These are phyloP conservation scores for Pseudisothecium myosuroides DNA, from an alignment of 225 moss, liverwort and hornwort genomes.

Conservation along the genomic window DNA sequence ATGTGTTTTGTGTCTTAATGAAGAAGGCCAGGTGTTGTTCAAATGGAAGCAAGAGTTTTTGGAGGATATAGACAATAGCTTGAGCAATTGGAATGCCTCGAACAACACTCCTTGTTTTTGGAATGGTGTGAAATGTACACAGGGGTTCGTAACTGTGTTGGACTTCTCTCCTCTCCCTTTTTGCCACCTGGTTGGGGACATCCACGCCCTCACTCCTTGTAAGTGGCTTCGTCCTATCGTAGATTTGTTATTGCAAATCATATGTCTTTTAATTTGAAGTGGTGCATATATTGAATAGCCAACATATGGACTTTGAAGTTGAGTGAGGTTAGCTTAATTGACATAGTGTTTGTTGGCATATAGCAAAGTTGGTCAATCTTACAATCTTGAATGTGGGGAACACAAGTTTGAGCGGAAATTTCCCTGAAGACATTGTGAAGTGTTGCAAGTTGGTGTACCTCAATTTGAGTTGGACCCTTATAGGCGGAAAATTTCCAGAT, in stretches of 20 bases:
- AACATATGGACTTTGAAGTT: accelerated
- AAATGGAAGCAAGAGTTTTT: not conserved
- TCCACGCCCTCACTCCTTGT: not conserved
- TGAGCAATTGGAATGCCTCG: not conserved
- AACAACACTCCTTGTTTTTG: not conserved
- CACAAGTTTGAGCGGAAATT: not conserved
- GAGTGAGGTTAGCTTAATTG: not conserved
- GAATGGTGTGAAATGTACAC: not conserved
- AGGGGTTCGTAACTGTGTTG: accelerated
- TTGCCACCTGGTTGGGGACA: not conserved
- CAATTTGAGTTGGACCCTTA: not conserved
- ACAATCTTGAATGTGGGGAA: not conserved
- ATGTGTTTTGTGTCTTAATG: not conserved
- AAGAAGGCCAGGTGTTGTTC: not conserved
- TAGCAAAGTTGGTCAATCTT: not conserved
- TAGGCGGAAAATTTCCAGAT: not conserved
- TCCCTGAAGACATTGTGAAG: not conserved
- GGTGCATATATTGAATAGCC: not conserved
- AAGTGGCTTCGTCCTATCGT: not conserved
- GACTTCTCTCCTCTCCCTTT: not conserved
- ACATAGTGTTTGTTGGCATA: not conserved
- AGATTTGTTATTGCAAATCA: not conserved
- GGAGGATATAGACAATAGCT: not conserved
- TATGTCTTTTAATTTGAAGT: not conserved
- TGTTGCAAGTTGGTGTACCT: not conserved